Evolutionary conservation across 306 rosid genomes (phyloP), one percentile per base, ranked within the genome.

Genomic region (Lupinus albus): DNA sequence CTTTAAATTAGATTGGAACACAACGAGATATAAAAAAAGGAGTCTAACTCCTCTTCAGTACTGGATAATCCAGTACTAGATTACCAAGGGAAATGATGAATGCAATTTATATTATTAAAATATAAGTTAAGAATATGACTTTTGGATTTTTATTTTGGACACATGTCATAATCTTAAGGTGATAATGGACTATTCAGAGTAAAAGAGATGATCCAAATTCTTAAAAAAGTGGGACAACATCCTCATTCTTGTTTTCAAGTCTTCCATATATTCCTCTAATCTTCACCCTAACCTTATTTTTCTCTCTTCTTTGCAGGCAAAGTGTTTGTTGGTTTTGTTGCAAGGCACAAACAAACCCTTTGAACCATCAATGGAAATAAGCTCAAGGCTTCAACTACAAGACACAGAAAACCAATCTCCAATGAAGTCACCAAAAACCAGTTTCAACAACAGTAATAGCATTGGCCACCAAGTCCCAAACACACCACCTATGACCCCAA

Each of bases 171-270:
- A n/a, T n/a, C n/a, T n/a, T n/a, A n/a, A n/a, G n/a, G n/a, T n/a
- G n/a, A n/a, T n/a, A n/a, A n/a, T n/a, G n/a, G n/a, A n/a, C n/a
- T n/a, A n/a, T n/a, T n/a, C n/a, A n/a, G n/a, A n/a, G n/a, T n/a
- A n/a, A n/a, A n/a, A n/a, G n/a, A n/a, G n/a, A n/a, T n/a, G n/a
- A n/a, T n/a, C n/a, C n/a, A n/a, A n/a, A n/a, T n/a, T n/a, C n/a
- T n/a, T n/a, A n/a, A n/a, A n/a, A n/a, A n/a, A n/a, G n/a, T n/a
- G n/a, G n/a, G n/a, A n/a, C n/a, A n/a, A n/a, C n/a, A n/a, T n/a
- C n/a, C n/a, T n/a, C n/a, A n/a, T n/a, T n/a, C 89, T 88, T 86
- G 85, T 65, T 76, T 84, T 76, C 80, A 83, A 80, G 86, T 79
- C 88, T 65, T 75, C 33, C 47, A 44, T 14, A 41, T 41, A 60